phyloP scores from a whole-genome alignment of 2,329 filamentous ascomycete species.

The Talaromyces sp. region DNA sequence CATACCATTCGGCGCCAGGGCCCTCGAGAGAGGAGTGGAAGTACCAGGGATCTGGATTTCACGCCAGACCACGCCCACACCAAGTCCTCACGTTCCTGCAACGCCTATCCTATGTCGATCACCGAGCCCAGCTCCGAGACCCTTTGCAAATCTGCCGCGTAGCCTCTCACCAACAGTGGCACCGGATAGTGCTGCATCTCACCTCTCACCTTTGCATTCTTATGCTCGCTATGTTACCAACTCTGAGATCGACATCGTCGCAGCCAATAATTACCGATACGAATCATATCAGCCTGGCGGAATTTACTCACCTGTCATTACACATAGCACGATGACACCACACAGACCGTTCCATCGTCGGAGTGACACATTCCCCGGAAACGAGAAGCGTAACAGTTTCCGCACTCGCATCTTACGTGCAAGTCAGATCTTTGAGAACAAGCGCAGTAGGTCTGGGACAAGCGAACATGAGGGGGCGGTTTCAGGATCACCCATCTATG shows the following conservation, averaged over 20 bases:
- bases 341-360: constrained; percentile 10
- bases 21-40: constrained; percentile 79
- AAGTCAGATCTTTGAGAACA: constrained; percentile 9
- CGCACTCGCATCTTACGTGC: constrained; percentile 12
- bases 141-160: not conserved
- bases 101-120: constrained; percentile 27
- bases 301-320: constrained; percentile 7
- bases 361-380: constrained; percentile 1
- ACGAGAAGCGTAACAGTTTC: constrained; percentile 21
- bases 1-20: constrained; percentile 83
- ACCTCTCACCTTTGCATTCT: constrained; percentile 1
- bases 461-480: constrained; percentile 4
- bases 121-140: constrained; percentile 6
- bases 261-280: constrained; percentile 9
- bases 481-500: constrained; percentile 1
- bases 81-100: constrained; percentile 24
- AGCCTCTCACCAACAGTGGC: not conserved
- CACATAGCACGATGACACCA: not conserved
- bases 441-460: not conserved
- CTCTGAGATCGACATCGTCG: constrained; percentile 8
- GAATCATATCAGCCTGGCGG: constrained; percentile 6
- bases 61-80: constrained; percentile 44
- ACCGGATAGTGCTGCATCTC: not conserved
- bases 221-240: constrained; percentile 1
- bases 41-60: constrained; percentile 84